Base-by-base conservation (phyloP, 1,139 yeast genomes). In the Debaryomyces sp. region DNA sequence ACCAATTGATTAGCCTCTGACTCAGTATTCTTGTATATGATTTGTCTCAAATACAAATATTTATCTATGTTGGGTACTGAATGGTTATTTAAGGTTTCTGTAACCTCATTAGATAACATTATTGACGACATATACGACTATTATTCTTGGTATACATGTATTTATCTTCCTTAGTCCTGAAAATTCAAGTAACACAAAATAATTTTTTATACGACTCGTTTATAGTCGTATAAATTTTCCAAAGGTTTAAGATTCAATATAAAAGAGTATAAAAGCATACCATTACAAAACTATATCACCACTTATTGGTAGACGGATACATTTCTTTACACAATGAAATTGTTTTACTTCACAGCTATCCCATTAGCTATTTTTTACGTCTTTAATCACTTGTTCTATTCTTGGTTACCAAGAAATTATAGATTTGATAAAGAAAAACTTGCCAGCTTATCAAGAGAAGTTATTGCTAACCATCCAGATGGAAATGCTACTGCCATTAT, bases 371-470 rank as follows among this genome's bases (percentile, higher is more conserved):
- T 70, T 23, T 78, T 63, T 59, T 54, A 59, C 17, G 45, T 70
- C 2, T 60, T 80, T 58, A 71, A 82, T 63, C 60, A 60, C 43
- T 63, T 84, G 40, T 84, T 72, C 66, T 60, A 75, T 61, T 74
- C 82, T 13, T 85, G 90, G 90, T 74, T 92, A 50, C 96, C 96
- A 27, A 61, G 62, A 18, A 73, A 78, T 59, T 94, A 80, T 68
- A 75, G 82, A 41, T 87, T 84, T 59, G 85, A 84, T 57, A 72
- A 70, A 35, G 67, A 66, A 12, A 76, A 73, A 6, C 63, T 87
- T 51, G 80, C 77, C 52, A 58, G 63, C 37, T 59, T 86, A 41
- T 79, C 81, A 36, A 73, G 78, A 54, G 80, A 77, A 44, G 82
- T 81, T 5, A 63, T 86, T 43, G 73, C 74, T 22, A 71, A 73